Evolutionary conservation across 768 basidiomycete species (phyloP).

Genomic region (Lactarius deliciosus): DNA sequence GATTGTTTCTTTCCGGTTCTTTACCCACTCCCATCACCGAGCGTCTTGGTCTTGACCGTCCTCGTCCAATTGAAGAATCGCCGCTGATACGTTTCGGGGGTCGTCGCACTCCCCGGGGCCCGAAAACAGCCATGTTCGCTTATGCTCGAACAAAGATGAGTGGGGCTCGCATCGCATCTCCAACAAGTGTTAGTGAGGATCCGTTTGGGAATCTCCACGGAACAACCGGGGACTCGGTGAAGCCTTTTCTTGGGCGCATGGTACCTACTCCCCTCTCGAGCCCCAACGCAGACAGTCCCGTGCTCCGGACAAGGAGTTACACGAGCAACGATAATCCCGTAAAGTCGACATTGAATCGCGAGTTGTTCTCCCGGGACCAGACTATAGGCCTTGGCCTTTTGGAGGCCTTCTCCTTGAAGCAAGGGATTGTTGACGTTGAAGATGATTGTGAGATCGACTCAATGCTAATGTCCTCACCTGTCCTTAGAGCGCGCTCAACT

Average conservation of each 20-base stretch:
- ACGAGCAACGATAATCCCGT: slow-evolving; percentile 24
- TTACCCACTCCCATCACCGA: slow-evolving; percentile 38
- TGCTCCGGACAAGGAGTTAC: slow-evolving; percentile 27
- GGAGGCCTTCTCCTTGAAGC: slow-evolving; percentile 33
- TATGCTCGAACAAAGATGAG: slow-evolving; percentile 22
- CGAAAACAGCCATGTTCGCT: slow-evolving; percentile 30
- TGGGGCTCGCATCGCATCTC: slow-evolving; percentile 9
- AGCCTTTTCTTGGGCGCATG: slow-evolving; percentile 8
- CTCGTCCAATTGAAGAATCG: slow-evolving; percentile 45
- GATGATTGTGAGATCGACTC: slow-evolving; percentile 28
- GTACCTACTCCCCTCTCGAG: slow-evolving; percentile 25
- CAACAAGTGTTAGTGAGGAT: slow-evolving; percentile 23
- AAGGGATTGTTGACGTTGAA: slow-evolving; percentile 21
- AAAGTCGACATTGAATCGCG: slow-evolving; percentile 22
- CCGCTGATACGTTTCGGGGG: slow-evolving; percentile 38
- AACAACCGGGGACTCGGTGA: slow-evolving; percentile 16
- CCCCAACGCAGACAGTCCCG: slow-evolving; percentile 29
- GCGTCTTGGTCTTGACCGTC: slow-evolving; percentile 33
- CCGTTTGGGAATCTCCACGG: slow-evolving; percentile 26
- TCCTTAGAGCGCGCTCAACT: slow-evolving; percentile 23
- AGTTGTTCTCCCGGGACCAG: slow-evolving; percentile 15
- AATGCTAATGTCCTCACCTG: slow-evolving; percentile 29
- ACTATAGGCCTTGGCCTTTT: slow-evolving; percentile 33
- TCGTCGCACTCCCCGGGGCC: slow-evolving; percentile 16
- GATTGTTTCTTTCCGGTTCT: slow-evolving; percentile 39